These are phyloP conservation scores for Apostasia ramifera DNA, from an alignment of 106 monocot species.

Conservation along the genomic window DNA sequence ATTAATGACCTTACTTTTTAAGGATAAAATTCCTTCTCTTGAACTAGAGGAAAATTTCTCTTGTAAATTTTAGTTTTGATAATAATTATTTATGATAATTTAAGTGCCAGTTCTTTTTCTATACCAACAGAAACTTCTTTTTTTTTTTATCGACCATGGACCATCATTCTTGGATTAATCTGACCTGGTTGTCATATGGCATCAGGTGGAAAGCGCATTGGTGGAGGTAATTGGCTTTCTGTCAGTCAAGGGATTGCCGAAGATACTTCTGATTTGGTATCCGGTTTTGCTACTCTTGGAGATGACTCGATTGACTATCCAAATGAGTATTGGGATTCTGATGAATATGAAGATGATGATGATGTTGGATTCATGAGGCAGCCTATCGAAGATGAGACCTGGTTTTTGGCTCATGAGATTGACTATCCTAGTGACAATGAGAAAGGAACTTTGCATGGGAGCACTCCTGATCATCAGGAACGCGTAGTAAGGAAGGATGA, in stretches of 20 bases:
- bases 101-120: background rate
- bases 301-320: conserved; percentile 89
- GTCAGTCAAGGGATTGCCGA: conserved; percentile 96
- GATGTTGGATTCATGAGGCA: conserved; percentile 98
- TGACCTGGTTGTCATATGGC: conserved; percentile 1
- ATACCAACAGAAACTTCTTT: background rate
- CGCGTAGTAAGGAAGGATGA: conserved; percentile 52
- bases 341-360: conserved; percentile 97
- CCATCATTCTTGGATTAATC: background rate
- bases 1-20: no score
- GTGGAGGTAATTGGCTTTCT: conserved; percentile 84
- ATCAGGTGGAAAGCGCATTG: conserved; percentile 67
- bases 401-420: conserved; percentile 99
- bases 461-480: conserved; percentile 52
- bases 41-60: background rate
- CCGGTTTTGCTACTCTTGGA: conserved; percentile 96
- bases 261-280: conserved; percentile 89
- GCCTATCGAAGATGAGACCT: conserved; percentile 96
- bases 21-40: background rate
- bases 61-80: background rate
- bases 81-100: background rate
- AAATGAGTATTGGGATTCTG: conserved; percentile 99
- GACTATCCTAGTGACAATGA: conserved; percentile 99
- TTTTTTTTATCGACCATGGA: background rate
- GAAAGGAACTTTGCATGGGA: conserved; percentile 60